Evolutionary conservation across 495 filamentous ascomycete species (phyloP).

Genomic region (Penicillium coprophilum): DNA sequence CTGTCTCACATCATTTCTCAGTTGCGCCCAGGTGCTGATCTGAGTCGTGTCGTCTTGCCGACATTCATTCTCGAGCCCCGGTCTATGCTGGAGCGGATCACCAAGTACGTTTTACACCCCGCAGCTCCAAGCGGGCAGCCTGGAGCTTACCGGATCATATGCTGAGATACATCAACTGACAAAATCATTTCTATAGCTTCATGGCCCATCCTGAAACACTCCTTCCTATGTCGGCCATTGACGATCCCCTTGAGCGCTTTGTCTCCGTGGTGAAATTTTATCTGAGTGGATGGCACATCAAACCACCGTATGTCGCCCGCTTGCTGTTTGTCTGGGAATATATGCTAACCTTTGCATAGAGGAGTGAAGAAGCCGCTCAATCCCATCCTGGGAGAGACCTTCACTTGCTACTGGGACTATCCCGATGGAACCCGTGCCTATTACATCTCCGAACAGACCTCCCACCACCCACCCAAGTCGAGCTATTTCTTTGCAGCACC

Average conservation of each 20-base stretch:
- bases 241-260: constrained; percentile 89
- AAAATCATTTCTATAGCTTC: constrained; percentile 60
- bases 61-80: constrained; percentile 98
- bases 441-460: constrained; percentile 94
- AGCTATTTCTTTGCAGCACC: constrained; percentile 99
- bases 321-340: constrained; percentile 1
- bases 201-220: constrained; percentile 99
- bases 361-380: constrained; percentile 99
- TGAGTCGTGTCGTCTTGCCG: constrained; percentile 90
- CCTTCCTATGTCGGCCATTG: constrained; percentile 78
- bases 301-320: constrained; percentile 74
- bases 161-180: constrained; percentile 1
- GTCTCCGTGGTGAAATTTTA: constrained; percentile 97
- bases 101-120: constrained; percentile 64
- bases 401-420: constrained; percentile 95
- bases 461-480: constrained; percentile 96
- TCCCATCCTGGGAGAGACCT: constrained; percentile 92
- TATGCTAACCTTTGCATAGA: constrained; percentile 43
- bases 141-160: neutral
- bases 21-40: constrained; percentile 89
- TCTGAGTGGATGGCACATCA: constrained; percentile 97
- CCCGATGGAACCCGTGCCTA: constrained; percentile 82
- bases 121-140: neutral
- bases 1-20: constrained; percentile 96
- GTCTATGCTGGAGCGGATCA: constrained; percentile 98